Base-by-base conservation (phyloP, 2,329 filamentous ascomycete species). In the Corynespora cassiicola region DNA sequence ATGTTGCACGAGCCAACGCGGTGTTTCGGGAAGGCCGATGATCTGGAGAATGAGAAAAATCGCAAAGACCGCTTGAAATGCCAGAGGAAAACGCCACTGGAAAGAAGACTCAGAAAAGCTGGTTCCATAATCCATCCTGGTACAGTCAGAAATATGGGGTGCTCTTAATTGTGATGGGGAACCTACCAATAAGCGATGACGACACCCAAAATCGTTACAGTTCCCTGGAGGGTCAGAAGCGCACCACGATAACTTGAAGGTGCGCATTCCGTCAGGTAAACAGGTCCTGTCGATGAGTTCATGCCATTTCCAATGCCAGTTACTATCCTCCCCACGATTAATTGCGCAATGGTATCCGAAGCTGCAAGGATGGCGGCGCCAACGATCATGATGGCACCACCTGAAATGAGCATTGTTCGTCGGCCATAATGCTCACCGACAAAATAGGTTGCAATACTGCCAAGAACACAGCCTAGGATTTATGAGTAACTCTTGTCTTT, bases 31-130 rank as follows among this genome's bases (percentile, higher is more conserved):
- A 0, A 75, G 59, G 68, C 71, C 52, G 46, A 74, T 72, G 26
- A 64, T 23, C 61, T 65, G 49, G 81, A 79, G 3, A 77, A 51
- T 75, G 2, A 81, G 59, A 39, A 74, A 67, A 0, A 79, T 78
- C 0, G 75, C 76, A 41, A 81, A 77, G 23, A 82, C 65, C 0
- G 77, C 77, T 0, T 77, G 75, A 1, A 80, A 39, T 0, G 76
- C 73, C 3, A 75, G 78, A 0, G 79, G 74, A 10, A 83, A 44
- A 11, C 50, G 42, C 50, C 50, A 40, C 11, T 38, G 24, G 35
- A 52, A 29, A 9, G 40, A 24, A 29, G 39, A 31, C 4, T 30
- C 18, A 7, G 31, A 26, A 19, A 42, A 42, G 26, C 33, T 42
- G 8, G 32, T 34, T 11, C 38, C 45, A 19, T 45, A 49, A 20